Percentiles rank a stretch among this genome's conserved stretches.
Conservation (phyloP, 805 yeast genomes). For the Naumovozyma dairenensis region DNA sequence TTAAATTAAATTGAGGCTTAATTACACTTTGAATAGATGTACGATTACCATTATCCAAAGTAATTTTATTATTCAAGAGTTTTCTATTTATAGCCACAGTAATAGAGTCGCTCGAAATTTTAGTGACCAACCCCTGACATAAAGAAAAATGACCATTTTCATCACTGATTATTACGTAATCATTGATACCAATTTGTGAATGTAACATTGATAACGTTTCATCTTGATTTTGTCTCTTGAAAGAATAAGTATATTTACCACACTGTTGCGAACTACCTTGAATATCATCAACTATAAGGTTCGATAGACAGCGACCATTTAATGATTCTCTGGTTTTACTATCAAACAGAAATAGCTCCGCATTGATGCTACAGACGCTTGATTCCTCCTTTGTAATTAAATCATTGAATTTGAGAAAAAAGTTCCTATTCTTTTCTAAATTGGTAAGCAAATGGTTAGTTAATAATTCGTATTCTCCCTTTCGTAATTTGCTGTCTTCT, state of each 20-base stretch:
- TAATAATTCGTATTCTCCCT: constrained; percentile 37
- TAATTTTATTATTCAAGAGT: constrained; percentile 31
- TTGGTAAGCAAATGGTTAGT: constrained; percentile 39
- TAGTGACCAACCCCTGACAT: constrained; percentile 48
- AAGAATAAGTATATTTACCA: constrained; percentile 37
- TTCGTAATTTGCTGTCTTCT: constrained; percentile 42
- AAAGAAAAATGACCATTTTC: constrained; percentile 70
- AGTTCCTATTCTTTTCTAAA: constrained; percentile 37
- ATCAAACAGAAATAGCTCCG: constrained; percentile 50
- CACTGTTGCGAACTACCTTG: constrained; percentile 11
- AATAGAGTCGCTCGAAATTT: constrained; percentile 35
- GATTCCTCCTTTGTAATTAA: constrained; percentile 68
- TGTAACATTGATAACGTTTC: constrained; percentile 13
- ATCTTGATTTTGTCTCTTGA: constrained; percentile 30
- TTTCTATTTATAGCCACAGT: constrained; percentile 45
- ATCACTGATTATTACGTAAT: constrained; percentile 67
- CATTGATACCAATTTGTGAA: constrained; percentile 47
- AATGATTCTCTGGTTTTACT: constrained; percentile 48
- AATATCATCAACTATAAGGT: constrained; percentile 34
- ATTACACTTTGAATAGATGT: constrained; percentile 12
- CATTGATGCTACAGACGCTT: constrained; percentile 38
- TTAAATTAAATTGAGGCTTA: constrained; percentile 3
- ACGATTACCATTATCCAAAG: constrained; percentile 3
- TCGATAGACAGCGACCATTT: constrained; percentile 51
- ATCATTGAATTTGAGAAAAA: constrained; percentile 64